These are phyloP conservation scores for Adansonia madagascariensis DNA, from an alignment of 441 rosid genomes.

Conservation along the genomic window DNA sequence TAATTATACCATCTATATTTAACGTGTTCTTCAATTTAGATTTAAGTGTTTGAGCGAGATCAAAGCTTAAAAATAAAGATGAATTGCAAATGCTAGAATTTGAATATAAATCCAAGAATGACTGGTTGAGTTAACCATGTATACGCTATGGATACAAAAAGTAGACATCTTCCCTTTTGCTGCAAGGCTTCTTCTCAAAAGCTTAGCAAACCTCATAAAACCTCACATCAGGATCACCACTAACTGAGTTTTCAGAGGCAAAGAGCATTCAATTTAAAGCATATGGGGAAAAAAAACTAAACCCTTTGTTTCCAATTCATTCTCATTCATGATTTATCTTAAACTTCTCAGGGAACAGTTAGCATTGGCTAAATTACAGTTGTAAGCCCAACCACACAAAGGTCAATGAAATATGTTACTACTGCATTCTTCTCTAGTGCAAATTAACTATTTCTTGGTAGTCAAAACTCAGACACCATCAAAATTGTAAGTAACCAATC, in stretches of 20 bases:
- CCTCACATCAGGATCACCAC: background rate
- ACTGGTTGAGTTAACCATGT: too few relatives aligned
- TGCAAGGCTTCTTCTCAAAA: background rate
- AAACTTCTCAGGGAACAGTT: background rate
- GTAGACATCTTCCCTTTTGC: too few relatives aligned
- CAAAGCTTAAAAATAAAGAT: too few relatives aligned
- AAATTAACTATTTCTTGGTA: background rate
- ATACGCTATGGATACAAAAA: too few relatives aligned
- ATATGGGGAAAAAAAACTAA: background rate
- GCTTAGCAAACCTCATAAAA: too few relatives aligned
- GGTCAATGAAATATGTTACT: background rate
- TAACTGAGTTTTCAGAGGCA: background rate
- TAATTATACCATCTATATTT: too few relatives aligned
- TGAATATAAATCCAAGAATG: too few relatives aligned
- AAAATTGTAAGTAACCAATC: background rate
- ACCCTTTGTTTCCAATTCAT: background rate
- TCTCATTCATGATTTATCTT: background rate
- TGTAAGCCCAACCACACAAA: too few relatives aligned
- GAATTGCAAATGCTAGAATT: too few relatives aligned
- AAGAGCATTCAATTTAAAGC: background rate
- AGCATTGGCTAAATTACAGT: background rate
- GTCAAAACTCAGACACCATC: too few relatives aligned
- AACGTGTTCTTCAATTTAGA: background rate
- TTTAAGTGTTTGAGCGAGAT: too few relatives aligned
- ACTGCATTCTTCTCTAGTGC: background rate